These are phyloP conservation scores for Fusarium pininemorale DNA, from an alignment of 2,329 filamentous ascomycete species.

Conservation along the genomic window DNA sequence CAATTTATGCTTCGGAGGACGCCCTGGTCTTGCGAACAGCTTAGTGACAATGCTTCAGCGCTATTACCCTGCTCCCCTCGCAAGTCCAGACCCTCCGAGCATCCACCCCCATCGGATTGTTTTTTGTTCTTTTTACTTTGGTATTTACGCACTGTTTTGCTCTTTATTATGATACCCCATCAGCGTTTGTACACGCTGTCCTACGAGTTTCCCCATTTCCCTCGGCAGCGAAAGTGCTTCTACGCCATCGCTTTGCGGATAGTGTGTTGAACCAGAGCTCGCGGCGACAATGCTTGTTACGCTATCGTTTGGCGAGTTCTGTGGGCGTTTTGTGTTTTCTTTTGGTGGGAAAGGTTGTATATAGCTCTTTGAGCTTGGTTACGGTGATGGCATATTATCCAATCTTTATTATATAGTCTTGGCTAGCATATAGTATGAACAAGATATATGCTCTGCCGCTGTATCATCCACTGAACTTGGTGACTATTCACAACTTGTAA, in stretches of 20 bases:
- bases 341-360: not conserved
- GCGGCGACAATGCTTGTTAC: conserved; percentile 62
- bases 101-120: not conserved
- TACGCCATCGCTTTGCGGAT: conserved; percentile 64
- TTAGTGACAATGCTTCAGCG: conserved; percentile 62
- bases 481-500: not conserved
- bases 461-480: not conserved
- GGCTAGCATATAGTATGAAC: conserved; percentile 10
- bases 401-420: not conserved
- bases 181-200: conserved; percentile 57
- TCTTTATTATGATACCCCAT: conserved; percentile 55
- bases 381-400: not conserved
- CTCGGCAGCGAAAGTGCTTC: conserved; percentile 65
- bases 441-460: not conserved
- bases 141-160: conserved; percentile 37
- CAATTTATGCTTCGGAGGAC: conserved; percentile 52
- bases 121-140: conserved; percentile 26
- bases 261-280: conserved; percentile 61
- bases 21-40: conserved; percentile 37
- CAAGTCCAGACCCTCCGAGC: conserved; percentile 1
- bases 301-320: conserved; percentile 61
- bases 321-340: conserved; percentile 53
- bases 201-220: conserved; percentile 48
- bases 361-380: not conserved
- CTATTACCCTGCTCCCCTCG: conserved; percentile 51